A percentile compares a stretch with the other conserved stretches of the same genome.
These are phyloP conservation scores for Inonotus hispidus DNA, from an alignment of 1,284 basidiomycete species.

Conservation along the genomic window DNA sequence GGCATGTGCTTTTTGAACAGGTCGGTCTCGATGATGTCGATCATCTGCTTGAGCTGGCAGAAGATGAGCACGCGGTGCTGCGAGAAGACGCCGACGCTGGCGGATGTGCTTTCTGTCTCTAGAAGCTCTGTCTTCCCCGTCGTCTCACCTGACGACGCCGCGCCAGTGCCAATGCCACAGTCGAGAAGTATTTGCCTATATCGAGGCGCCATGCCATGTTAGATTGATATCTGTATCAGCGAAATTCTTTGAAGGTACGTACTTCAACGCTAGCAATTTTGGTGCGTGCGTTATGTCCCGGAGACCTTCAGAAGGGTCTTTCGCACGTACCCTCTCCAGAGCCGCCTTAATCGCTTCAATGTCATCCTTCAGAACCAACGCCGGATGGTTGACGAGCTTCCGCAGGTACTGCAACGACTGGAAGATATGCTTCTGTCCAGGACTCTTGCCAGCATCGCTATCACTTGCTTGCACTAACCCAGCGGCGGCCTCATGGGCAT, in stretches of 20 bases:
- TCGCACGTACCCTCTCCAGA: conserved; percentile 48
- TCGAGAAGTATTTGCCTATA: conserved; percentile 86
- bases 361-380: conserved; percentile 75
- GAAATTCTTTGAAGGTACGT: conserved; percentile 30
- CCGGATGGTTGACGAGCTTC: conserved; percentile 97
- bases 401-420: conserved; percentile 95
- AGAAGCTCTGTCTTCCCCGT: conserved; percentile 57
- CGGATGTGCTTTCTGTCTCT: conserved; percentile 51
- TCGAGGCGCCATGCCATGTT: conserved; percentile 3
- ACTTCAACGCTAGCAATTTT: conserved; percentile 89
- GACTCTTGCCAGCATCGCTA: conserved; percentile 34
- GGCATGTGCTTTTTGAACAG: conserved; percentile 93
- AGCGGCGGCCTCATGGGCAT: conserved; percentile 62
- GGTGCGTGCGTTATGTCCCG: conserved; percentile 89
- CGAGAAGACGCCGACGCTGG: conserved; percentile 63
- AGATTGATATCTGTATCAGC: background rate
- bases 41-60: conserved; percentile 99
- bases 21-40: conserved; percentile 95
- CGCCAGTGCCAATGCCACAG: conserved; percentile 82
- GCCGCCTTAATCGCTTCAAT: conserved; percentile 58
- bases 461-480: conserved; percentile 46
- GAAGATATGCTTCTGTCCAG: conserved; percentile 82
- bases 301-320: conserved; percentile 39
- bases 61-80: conserved; percentile 98
- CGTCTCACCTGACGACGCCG: conserved; percentile 38